phyloP scores from a whole-genome alignment of 805 yeast species.

The Starmerella ratchasimensis region DNA sequence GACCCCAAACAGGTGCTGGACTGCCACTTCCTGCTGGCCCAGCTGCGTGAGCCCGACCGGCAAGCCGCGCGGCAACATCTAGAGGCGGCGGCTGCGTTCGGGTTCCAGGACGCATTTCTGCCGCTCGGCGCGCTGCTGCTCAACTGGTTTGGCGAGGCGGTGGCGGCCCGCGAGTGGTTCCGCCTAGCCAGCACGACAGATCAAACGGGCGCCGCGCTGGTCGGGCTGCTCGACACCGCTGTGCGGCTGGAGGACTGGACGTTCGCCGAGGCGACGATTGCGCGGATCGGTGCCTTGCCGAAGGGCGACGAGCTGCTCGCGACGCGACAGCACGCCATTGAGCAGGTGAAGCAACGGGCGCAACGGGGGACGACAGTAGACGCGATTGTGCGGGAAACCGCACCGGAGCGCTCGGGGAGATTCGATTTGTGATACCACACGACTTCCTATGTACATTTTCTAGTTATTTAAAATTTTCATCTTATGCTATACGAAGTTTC shows the following conservation, averaged over 20 bases:
- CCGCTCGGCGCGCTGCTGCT: slow-evolving; percentile 68
- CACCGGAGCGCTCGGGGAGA: too few relatives aligned
- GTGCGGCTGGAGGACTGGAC: slow-evolving; percentile 8
- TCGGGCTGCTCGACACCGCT: slow-evolving; percentile 20
- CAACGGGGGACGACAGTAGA: too few relatives aligned
- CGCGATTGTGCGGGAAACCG: too few relatives aligned
- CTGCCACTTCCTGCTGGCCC: slow-evolving; percentile 67
- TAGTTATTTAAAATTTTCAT: too few relatives aligned
- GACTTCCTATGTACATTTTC: too few relatives aligned
- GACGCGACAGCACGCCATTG: too few relatives aligned
- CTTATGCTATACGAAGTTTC: too few relatives aligned
- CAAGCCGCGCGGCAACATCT: slow-evolving; percentile 52
- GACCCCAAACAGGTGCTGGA: slow-evolving; percentile 39
- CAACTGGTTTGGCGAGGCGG: slow-evolving; percentile 51
- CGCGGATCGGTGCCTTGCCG: slow-evolving; percentile 7
- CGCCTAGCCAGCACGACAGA: slow-evolving; percentile 41
- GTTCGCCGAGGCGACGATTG: slow-evolving; percentile 4
- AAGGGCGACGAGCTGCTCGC: slow-evolving; percentile 11
- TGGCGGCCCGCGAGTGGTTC: slow-evolving; percentile 71
- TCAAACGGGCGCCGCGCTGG: slow-evolving; percentile 17
- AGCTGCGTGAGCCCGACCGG: slow-evolving; percentile 51
- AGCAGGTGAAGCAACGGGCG: too few relatives aligned
- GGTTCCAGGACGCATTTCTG: slow-evolving; percentile 62
- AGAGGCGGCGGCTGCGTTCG: slow-evolving; percentile 64
- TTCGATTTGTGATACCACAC: too few relatives aligned